Conservation (phyloP, 208 protist species). For the Trypanosoma lewisi region DNA sequence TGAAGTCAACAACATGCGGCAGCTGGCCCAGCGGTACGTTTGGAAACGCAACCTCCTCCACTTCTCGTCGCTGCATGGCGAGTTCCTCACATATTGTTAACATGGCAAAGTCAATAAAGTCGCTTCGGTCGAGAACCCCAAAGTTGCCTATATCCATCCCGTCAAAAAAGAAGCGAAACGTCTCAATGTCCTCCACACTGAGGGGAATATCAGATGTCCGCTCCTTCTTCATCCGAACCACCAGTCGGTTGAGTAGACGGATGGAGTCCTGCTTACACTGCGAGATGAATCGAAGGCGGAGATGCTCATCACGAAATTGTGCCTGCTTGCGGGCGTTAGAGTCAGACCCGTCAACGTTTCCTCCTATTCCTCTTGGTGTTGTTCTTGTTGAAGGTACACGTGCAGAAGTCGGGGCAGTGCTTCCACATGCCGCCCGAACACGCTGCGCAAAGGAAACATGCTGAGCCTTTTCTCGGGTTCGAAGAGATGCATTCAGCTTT, state of each 20-base stretch:
- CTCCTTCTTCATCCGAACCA: constrained; percentile 52
- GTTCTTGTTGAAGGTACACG: too few species aligned
- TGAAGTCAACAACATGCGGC: constrained; percentile 62
- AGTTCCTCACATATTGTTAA: constrained; percentile 40
- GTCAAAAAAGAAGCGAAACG: constrained; percentile 65
- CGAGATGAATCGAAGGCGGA: constrained; percentile 42
- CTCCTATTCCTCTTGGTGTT: too few species aligned
- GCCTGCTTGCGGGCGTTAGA: constrained; percentile 24
- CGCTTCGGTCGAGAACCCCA: constrained; percentile 50
- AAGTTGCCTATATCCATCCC: constrained; percentile 56
- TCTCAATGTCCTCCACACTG: constrained; percentile 62
- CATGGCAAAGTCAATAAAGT: constrained; percentile 56
- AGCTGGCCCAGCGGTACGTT: constrained; percentile 15
- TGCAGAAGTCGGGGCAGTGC: not conserved
- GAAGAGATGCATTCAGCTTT: constrained; percentile 28
- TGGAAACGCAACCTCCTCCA: constrained; percentile 41
- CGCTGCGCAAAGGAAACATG: constrained; percentile 23
- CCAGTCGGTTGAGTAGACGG: constrained; percentile 48
- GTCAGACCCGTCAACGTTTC: too few species aligned
- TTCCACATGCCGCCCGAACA: constrained; percentile 33
- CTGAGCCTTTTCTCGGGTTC: constrained; percentile 4
- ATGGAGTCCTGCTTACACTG: constrained; percentile 48
- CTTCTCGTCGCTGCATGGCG: constrained; percentile 31
- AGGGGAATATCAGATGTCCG: constrained; percentile 53
- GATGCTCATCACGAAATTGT: constrained; percentile 37